Percentiles rank a stretch among this genome's conserved stretches.
phyloP scores from a whole-genome alignment of 371 early-diverging fungal species.

The Basidiobolus meristosporus region DNA sequence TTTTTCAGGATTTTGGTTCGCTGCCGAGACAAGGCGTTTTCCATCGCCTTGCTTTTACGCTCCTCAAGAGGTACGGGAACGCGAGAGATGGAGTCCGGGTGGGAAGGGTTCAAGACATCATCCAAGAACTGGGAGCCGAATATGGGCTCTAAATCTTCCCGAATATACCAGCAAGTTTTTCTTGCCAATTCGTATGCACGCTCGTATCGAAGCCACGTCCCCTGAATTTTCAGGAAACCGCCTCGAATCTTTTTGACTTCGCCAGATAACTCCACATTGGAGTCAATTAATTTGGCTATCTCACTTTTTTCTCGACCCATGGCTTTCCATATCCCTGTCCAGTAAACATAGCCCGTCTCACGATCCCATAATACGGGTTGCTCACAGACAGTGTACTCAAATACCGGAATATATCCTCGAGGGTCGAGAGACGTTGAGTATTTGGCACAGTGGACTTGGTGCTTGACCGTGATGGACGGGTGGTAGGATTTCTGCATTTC shows the following conservation, averaged over 20 bases:
- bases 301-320: conserved; percentile 44
- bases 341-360: conserved; percentile 43
- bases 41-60: conserved; percentile 5
- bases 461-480: conserved; percentile 5
- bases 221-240: conserved; percentile 47
- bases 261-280: conserved; percentile 31
- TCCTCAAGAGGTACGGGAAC: conserved; percentile 8
- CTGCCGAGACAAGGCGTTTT: conserved; percentile 2
- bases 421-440: conserved; percentile 45
- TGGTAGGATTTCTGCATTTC: no score
- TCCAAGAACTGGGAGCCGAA: conserved; percentile 31
- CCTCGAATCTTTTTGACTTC: conserved; percentile 40
- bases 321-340: conserved; percentile 55
- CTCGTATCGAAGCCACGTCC: conserved; percentile 49
- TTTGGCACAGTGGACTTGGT: conserved; percentile 20
- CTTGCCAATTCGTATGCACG: conserved; percentile 28
- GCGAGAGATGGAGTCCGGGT: conserved; percentile 13
- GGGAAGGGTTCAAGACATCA: conserved; percentile 24
- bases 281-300: conserved; percentile 41
- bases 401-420: conserved; percentile 49
- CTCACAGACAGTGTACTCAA: conserved; percentile 33
- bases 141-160: conserved; percentile 32
- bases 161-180: conserved; percentile 28
- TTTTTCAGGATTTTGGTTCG: no score
- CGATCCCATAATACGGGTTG: conserved; percentile 57